Evolutionary conservation across 1,284 basidiomycete species (phyloP).

Genomic region (Albatrellus sp.): DNA sequence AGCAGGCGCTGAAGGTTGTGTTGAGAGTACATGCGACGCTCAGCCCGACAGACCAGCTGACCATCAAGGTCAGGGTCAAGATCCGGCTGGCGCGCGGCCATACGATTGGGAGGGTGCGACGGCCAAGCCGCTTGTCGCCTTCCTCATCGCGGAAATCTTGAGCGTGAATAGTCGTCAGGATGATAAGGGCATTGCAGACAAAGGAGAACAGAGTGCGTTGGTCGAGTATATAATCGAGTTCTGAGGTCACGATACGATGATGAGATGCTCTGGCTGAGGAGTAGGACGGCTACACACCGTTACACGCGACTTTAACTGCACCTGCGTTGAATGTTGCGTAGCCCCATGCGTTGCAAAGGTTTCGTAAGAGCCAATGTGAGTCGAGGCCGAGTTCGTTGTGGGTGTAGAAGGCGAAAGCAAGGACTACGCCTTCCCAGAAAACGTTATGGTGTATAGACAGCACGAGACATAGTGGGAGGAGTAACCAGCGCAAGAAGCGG

Average conservation of each 20-base stretch:
- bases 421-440: conserved; percentile 18
- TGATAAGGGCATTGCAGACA: conserved; percentile 14
- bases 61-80: conserved; percentile 9
- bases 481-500: conserved; percentile 21
- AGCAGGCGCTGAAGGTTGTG: conserved; percentile 2
- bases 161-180: conserved; percentile 17
- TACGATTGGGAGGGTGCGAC: conserved; percentile 16
- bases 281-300: background rate
- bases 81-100: conserved; percentile 12
- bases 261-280: background rate
- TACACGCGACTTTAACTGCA: conserved; percentile 9
- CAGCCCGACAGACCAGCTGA: conserved; percentile 12
- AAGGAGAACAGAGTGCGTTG: conserved; percentile 13
- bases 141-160: conserved; percentile 17
- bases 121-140: conserved; percentile 14
- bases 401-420: conserved; percentile 17
- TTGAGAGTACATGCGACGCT: conserved; percentile 9
- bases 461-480: conserved; percentile 20
- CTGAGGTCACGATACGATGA: background rate
- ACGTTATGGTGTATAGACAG: conserved; percentile 20
- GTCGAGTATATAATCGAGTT: conserved; percentile 8
- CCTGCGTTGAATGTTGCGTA: conserved; percentile 15
- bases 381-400: conserved; percentile 24
- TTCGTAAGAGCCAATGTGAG: conserved; percentile 22
- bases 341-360: conserved; percentile 23